Evolutionary conservation across 257 asterid genomes (phyloP).

Genomic region (Nicotiana otophora): DNA sequence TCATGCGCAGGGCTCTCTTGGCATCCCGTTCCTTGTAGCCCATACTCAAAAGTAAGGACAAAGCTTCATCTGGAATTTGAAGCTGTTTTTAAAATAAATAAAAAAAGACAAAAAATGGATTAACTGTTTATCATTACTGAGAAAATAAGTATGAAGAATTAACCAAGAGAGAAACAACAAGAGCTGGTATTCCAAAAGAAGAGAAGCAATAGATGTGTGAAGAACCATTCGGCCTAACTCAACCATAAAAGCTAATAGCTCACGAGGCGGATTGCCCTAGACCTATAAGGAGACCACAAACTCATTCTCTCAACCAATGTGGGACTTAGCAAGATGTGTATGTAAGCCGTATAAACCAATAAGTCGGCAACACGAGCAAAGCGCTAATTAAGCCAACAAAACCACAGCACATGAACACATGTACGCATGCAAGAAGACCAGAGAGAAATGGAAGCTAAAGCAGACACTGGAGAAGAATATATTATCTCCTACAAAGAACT

Average conservation of each 20-base stretch:
- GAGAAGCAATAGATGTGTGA: neutral
- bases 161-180: neutral
- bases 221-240: too few species aligned
- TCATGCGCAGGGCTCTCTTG: conserved; percentile 92
- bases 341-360: neutral
- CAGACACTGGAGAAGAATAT: neutral
- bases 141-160: neutral
- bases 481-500: neutral
- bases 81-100: conserved; percentile 39
- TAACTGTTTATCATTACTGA: neutral
- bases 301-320: too few species aligned
- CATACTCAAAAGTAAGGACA: conserved; percentile 70
- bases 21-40: conserved; percentile 72
- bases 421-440: neutral
- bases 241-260: too few species aligned
- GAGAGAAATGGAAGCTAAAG: neutral
- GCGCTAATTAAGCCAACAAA: neutral
- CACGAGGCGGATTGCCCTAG: too few species aligned
- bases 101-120: neutral
- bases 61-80: conserved; percentile 79
- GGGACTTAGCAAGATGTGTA: too few species aligned
- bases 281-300: too few species aligned
- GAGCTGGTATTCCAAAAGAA: neutral
- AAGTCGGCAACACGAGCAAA: neutral
- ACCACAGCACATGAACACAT: neutral